phyloP scores from a whole-genome alignment of 192 early-diverging fungal genomes.

The Paraglomus occultum region DNA sequence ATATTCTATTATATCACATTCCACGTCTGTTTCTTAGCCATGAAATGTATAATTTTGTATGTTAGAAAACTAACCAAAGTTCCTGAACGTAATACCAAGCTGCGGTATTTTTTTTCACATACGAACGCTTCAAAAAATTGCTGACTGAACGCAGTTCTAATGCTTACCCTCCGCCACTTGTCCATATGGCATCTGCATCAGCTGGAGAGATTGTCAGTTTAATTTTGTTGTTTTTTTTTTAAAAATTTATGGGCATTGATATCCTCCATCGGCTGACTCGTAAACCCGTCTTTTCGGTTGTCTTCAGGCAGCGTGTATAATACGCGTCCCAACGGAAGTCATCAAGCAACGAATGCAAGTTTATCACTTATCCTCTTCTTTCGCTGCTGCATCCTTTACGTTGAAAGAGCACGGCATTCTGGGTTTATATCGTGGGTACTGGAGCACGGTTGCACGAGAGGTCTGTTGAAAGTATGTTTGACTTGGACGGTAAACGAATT shows the following conservation, averaged over 20 bases:
- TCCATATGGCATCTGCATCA: slow-evolving; percentile 89
- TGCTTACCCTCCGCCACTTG: slow-evolving; percentile 55
- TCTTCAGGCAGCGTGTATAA: slow-evolving; percentile 76
- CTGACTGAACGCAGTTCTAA: slow-evolving; percentile 42
- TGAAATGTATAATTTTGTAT: too few species aligned
- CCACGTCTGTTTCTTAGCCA: neutral
- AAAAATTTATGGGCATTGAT: neutral
- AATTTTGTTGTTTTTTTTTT: slow-evolving; percentile 13
- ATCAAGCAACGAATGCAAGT: slow-evolving; percentile 96
- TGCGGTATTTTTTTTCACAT: slow-evolving; percentile 89
- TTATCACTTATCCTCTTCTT: slow-evolving; percentile 65
- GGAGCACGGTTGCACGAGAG: slow-evolving; percentile 90
- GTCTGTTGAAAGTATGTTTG: slow-evolving; percentile 31
- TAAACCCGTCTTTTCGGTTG: neutral
- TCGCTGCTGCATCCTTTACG: slow-evolving; percentile 62
- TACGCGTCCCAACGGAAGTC: slow-evolving; percentile 94
- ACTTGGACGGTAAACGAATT: neutral
- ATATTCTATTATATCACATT: neutral
- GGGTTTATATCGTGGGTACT: slow-evolving; percentile 92
- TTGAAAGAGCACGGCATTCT: slow-evolving; percentile 66
- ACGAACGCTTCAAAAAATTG: slow-evolving; percentile 74
- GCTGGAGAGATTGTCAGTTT: slow-evolving; percentile 80
- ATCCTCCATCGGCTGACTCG: neutral
- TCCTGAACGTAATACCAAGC: slow-evolving; percentile 36
- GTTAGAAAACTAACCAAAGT: too few species aligned